Percentiles rank a stretch among this genome's conserved stretches.
Evolutionary conservation across 1,284 basidiomycete species (phyloP).

Genomic region (Apiotrichum brassicae): DNA sequence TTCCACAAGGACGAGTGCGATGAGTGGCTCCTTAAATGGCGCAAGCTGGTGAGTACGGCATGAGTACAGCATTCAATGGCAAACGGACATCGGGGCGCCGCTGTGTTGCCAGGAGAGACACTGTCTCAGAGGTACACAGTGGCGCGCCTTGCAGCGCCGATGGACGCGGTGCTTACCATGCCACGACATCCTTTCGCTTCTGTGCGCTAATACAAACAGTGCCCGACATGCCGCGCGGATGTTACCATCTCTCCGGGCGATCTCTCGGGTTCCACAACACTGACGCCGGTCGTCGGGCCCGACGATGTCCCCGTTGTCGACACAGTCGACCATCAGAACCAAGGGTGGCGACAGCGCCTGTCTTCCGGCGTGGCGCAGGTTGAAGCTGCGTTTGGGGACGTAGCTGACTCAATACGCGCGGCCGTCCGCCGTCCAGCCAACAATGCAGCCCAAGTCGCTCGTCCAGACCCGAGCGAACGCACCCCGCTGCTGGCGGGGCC

Average conservation of each 20-base stretch:
- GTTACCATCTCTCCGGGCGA: constrained; percentile 58
- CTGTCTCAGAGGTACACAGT: no score
- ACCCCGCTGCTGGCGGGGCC: no score
- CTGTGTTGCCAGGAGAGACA: no score
- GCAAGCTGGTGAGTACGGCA: constrained; percentile 65
- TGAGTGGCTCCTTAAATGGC: constrained; percentile 78
- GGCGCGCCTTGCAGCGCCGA: no score
- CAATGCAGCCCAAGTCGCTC: no score
- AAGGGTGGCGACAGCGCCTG: constrained; percentile 2
- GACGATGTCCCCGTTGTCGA: background rate
- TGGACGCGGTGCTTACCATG: no score
- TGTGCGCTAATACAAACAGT: constrained; percentile 53
- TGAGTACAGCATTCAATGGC: background rate
- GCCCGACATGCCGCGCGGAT: constrained; percentile 80
- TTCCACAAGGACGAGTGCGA: constrained; percentile 67
- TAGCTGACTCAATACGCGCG: constrained; percentile 5
- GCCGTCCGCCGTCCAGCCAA: background rate
- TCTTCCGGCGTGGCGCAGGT: constrained; percentile 1
- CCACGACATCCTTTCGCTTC: no score
- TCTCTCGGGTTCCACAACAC: constrained; percentile 14
- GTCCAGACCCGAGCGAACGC: no score
- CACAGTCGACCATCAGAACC: background rate
- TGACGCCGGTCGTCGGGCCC: constrained; percentile 17
- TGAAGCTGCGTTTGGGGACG: background rate
- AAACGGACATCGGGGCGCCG: no score